Conservation (phyloP, 169 alveolate species). For the Plasmodium sp. region DNA sequence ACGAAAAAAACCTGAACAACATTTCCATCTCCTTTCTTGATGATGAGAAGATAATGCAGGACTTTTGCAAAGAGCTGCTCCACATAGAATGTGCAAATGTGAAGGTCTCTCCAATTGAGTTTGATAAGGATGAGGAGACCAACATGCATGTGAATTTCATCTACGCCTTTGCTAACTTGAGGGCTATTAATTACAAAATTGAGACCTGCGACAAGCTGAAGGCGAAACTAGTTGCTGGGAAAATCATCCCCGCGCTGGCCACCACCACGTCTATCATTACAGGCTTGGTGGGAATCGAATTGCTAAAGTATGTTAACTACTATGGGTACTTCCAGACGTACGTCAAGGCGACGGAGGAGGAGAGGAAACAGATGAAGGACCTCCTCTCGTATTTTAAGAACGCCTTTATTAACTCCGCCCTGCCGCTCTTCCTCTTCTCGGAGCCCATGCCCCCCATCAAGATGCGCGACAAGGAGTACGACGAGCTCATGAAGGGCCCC, state of each 20-base stretch:
- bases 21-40: constrained; percentile 74
- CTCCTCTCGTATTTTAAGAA: constrained; percentile 90
- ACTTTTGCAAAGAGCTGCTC: constrained; percentile 38
- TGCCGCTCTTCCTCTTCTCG: constrained; percentile 92
- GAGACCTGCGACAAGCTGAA: constrained; percentile 92
- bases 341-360: constrained; percentile 4
- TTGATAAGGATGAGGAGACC: constrained; percentile 99
- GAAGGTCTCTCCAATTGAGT: constrained; percentile 79
- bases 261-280: constrained; percentile 99
- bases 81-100: background rate
- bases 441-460: constrained; percentile 92
- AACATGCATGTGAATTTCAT: constrained; percentile 98
- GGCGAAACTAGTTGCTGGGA: constrained; percentile 99
- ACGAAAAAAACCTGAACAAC: constrained; percentile 87
- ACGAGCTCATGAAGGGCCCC: constrained; percentile 96
- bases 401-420: constrained; percentile 95
- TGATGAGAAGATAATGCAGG: constrained; percentile 36
- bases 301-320: constrained; percentile 86
- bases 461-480: constrained; percentile 91
- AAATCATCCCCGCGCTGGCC: constrained; percentile 99
- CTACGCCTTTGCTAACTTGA: constrained; percentile 95
- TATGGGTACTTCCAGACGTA: constrained; percentile 66
- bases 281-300: constrained; percentile 96
- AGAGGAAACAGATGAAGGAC: constrained; percentile 33
- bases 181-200: constrained; percentile 97